A percentile compares a stretch with the other conserved stretches of the same genome.
Evolutionary conservation across 23 red algal species (phyloP).

Genomic region (Chondrus crispus): DNA sequence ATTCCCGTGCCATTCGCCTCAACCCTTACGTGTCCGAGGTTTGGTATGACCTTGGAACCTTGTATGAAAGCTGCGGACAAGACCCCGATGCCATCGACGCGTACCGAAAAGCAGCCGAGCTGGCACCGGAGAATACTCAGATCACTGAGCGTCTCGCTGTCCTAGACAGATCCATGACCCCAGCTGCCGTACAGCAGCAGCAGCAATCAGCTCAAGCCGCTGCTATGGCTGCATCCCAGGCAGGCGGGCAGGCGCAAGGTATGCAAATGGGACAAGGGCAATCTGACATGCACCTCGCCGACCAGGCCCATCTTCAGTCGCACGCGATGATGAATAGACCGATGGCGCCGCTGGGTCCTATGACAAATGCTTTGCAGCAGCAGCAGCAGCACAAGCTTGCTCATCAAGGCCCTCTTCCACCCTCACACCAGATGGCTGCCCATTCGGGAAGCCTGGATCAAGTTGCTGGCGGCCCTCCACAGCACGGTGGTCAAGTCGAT

Average conservation of each 20-base stretch:
- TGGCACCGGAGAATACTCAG: constrained; percentile 72
- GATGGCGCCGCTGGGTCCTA: too few species aligned
- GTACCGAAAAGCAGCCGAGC: constrained; percentile 71
- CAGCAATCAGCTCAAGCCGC: background rate
- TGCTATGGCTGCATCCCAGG: background rate
- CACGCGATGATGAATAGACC: too few species aligned
- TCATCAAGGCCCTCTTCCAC: too few species aligned
- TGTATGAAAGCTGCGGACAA: constrained; percentile 93
- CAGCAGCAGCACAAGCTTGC: too few species aligned
- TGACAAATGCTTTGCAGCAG: too few species aligned
- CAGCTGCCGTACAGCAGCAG: background rate
- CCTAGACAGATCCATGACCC: constrained; percentile 24
- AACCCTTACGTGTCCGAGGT: constrained; percentile 88
- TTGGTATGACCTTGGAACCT: constrained; percentile 92
- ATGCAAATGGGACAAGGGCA: background rate
- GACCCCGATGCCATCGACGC: constrained; percentile 83
- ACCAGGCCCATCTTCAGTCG: background rate
- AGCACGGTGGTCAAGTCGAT: too few species aligned
- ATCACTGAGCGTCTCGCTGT: constrained; percentile 49
- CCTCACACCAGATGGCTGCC: too few species aligned
- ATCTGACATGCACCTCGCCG: background rate
- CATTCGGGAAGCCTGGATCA: too few species aligned
- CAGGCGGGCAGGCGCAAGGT: background rate
- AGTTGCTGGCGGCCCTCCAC: too few species aligned
- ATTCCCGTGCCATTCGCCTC: constrained; percentile 84